These are phyloP conservation scores for Blastobotrys proliferans DNA, from an alignment of 1,139 yeast species.

Conservation along the genomic window DNA sequence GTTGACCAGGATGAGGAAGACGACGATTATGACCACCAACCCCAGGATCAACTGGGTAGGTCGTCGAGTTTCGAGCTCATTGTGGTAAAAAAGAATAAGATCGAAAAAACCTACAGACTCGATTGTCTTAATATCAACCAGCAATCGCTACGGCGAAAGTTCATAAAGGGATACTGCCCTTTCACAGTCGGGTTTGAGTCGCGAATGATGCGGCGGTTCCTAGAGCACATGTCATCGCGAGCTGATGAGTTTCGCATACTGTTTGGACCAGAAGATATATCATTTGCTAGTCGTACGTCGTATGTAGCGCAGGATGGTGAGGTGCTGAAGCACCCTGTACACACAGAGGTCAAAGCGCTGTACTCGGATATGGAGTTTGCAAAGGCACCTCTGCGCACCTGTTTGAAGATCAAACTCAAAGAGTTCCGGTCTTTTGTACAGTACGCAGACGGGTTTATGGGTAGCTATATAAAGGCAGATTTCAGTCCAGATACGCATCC, in stretches of 20 bases:
- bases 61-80: slow-evolving; percentile 19
- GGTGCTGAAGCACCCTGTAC: slow-evolving; percentile 31
- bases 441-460: slow-evolving; percentile 22
- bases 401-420: slow-evolving; percentile 28
- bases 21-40: slow-evolving; percentile 3
- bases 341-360: slow-evolving; percentile 26
- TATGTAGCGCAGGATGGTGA: slow-evolving; percentile 24
- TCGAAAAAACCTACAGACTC: slow-evolving; percentile 27
- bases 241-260: slow-evolving; percentile 31
- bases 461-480: slow-evolving; percentile 13
- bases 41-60: slow-evolving; percentile 6
- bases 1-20: slow-evolving; percentile 4
- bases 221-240: slow-evolving; percentile 30
- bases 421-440: slow-evolving; percentile 28
- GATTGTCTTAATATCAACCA: slow-evolving; percentile 27
- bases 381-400: slow-evolving; percentile 20
- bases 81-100: slow-evolving; percentile 21
- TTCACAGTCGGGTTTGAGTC: slow-evolving; percentile 27
- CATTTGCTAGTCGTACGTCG: slow-evolving; percentile 29
- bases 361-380: slow-evolving; percentile 26
- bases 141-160: slow-evolving; percentile 14
- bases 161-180: slow-evolving; percentile 11
- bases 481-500: too few relatives aligned
- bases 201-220: slow-evolving; percentile 23
- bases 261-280: slow-evolving; percentile 20